Evolutionary conservation across 2,329 filamentous ascomycete genomes (phyloP), one percentile per base, ranked within the genome.

Genomic region (Aureobasidium leucospermi): DNA sequence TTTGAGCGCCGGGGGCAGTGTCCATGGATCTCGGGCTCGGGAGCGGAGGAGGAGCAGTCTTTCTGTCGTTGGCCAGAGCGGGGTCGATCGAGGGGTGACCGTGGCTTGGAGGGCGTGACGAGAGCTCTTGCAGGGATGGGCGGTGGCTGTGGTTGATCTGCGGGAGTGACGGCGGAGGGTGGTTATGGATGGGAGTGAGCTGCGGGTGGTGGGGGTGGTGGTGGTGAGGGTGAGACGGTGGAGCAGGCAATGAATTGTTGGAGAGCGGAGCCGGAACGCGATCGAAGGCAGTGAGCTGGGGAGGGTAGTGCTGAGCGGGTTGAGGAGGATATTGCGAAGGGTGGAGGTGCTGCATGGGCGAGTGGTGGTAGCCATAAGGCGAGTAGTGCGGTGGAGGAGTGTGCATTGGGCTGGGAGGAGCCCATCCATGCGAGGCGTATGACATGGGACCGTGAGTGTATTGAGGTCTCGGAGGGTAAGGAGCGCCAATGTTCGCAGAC

Each of bases 401-500:
- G 66, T 68, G 73, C 70, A 70, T 77, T 63, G 65, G 74, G 67
- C 63, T 76, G 57, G 73, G 77, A 64, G 72, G 78, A 43, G 70
- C 73, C 68, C 68, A 75, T 59, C 69, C 73, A 55, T 72, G 64
- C 63, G 66, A 63, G 11, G 45, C 62, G 47, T 73, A 73, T 47
- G 74, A 56, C 58, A 68, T 73, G 65, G 73, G 75, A 69, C 70
- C 75, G 64, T 73, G 74, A 61, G 68, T 71, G 59, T 71, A 73
- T 67, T 67, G 70, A 56, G 72, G 74, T 58, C 75, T 67, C 34
- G 66, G 38, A 42, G 66, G 31, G 41, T 51, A 52, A 73, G 77
- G 67, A 71, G 81, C 72, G 45, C 67, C 66, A 78, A 88, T 85
- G 2, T 85, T 70, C 67, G 81, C 77, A 51, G 74, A 75, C 61